Conservation (phyloP, 768 basidiomycete genomes). For the Boletus subparvulus region DNA sequence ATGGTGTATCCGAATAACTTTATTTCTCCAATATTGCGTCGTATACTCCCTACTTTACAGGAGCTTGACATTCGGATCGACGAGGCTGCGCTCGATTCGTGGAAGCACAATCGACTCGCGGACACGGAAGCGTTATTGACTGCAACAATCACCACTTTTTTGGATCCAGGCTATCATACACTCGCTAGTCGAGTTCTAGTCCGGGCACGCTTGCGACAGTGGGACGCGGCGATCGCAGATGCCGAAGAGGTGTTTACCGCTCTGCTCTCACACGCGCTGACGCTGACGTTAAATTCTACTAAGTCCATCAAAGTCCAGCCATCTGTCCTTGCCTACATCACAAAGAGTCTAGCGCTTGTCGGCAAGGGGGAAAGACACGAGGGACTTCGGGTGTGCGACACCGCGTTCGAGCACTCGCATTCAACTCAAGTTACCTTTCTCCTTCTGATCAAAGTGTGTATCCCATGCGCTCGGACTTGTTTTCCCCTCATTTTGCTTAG, state of each 20-base stretch:
- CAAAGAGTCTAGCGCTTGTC: not conserved
- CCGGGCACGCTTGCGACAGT: not conserved
- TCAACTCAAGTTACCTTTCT: not conserved
- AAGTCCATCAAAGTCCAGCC: slow-evolving; percentile 1
- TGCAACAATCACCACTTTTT: not conserved
- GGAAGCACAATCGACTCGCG: not conserved
- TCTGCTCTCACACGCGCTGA: too few relatives aligned
- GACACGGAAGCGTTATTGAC: not conserved
- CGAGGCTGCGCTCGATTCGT: not conserved
- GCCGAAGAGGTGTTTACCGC: not conserved
- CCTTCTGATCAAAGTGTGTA: slow-evolving; percentile 5
- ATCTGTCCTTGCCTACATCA: not conserved
- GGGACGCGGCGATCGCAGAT: not conserved
- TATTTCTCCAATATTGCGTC: not conserved
- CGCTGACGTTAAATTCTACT: not conserved
- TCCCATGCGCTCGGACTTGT: not conserved
- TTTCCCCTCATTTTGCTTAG: not conserved
- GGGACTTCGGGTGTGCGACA: not conserved
- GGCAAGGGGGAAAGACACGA: not conserved
- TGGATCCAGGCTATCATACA: not conserved
- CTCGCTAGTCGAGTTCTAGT: not conserved
- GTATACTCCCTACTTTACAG: not conserved
- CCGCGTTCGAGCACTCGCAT: not conserved
- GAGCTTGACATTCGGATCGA: not conserved
- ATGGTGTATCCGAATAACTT: not conserved